phyloP scores from a whole-genome alignment of 1,284 basidiomycete species.

The Hemileia vastatrix region DNA sequence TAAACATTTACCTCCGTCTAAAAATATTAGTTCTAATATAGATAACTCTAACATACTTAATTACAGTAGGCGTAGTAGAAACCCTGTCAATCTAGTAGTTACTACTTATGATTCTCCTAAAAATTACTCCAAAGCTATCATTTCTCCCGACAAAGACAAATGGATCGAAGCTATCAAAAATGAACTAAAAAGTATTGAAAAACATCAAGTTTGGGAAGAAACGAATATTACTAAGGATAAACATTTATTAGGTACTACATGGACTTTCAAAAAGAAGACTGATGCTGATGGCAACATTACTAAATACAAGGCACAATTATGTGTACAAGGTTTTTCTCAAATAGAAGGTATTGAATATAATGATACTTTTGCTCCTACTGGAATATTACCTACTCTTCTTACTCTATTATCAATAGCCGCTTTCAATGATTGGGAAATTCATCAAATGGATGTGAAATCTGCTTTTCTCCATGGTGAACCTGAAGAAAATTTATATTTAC shows the following conservation, averaged over 20 bases:
- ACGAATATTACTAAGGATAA: too few species aligned
- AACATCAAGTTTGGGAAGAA: not conserved
- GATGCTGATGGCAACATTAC: too few species aligned
- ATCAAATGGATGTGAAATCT: constrained; percentile 2
- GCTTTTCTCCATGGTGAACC: constrained; percentile 1
- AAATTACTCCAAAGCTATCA: too few species aligned
- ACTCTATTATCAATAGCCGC: not conserved
- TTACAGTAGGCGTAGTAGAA: not conserved
- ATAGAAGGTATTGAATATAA: too few species aligned
- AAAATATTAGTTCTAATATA: not conserved
- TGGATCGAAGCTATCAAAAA: not conserved
- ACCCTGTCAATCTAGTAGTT: too few species aligned
- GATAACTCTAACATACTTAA: not conserved
- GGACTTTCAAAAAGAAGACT: too few species aligned
- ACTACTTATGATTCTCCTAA: too few species aligned
- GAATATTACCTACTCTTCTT: not conserved
- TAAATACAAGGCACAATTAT: too few species aligned
- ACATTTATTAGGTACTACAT: too few species aligned
- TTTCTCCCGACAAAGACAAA: too few species aligned
- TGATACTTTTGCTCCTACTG: constrained; percentile 3
- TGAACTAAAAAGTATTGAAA: not conserved
- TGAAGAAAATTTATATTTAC: not conserved
- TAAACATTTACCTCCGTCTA: too few species aligned
- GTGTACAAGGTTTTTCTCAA: too few species aligned
- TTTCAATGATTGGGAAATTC: not conserved